Conservation (phyloP, 805 yeast genomes). For the Debaryomyces hansenii region DNA sequence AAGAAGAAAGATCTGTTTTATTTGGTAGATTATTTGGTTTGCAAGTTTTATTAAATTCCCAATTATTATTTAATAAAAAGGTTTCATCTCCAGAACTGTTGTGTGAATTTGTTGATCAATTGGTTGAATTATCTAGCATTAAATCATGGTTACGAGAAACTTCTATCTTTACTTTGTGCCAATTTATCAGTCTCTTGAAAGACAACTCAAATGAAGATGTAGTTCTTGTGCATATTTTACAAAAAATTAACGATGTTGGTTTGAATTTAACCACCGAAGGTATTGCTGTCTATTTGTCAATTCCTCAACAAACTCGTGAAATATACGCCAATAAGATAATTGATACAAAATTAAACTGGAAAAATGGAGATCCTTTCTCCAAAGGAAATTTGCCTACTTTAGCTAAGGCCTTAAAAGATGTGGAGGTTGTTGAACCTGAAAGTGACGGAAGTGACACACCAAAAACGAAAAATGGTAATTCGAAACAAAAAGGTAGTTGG, state of each 20-base stretch:
- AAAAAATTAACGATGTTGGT: conserved; percentile 48
- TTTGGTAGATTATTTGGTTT: conserved; percentile 87
- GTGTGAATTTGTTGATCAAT: conserved; percentile 39
- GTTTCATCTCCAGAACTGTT: conserved; percentile 12
- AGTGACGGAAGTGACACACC: conserved; percentile 32
- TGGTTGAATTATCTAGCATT: conserved; percentile 56
- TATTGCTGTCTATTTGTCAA: conserved; percentile 62
- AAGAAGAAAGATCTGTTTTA: conserved; percentile 73
- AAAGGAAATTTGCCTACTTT: conserved; percentile 63
- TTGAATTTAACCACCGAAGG: conserved; percentile 77
- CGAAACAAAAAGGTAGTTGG: conserved; percentile 68
- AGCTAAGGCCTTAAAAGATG: conserved; percentile 64
- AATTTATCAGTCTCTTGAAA: conserved; percentile 31
- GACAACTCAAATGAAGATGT: conserved; percentile 16
- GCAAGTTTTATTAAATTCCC: conserved; percentile 63
- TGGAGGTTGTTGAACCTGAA: conserved; percentile 39
- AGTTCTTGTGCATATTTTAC: conserved; percentile 33
- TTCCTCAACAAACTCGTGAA: conserved; percentile 34
- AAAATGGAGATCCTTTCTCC: conserved; percentile 68
- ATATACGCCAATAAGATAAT: conserved; percentile 6
- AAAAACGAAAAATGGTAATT: conserved; percentile 18
- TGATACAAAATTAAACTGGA: conserved; percentile 53
- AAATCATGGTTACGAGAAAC: conserved; percentile 91
- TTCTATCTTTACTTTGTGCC: conserved; percentile 66
- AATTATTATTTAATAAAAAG: conserved; percentile 21